Base-by-base conservation (phyloP, 2,329 filamentous ascomycete species). In the Endothia cerciana region DNA sequence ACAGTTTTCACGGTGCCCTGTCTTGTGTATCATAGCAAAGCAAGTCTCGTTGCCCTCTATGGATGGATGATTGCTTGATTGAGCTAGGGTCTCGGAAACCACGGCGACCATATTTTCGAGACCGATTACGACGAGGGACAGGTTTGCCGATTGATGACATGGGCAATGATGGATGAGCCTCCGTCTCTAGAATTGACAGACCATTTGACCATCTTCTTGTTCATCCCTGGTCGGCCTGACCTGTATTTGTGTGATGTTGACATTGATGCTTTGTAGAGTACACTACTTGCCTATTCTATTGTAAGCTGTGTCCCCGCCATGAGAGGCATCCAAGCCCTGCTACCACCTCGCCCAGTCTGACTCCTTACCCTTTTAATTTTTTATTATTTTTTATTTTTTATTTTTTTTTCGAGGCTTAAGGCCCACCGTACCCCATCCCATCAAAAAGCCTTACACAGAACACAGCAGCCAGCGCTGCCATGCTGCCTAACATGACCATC, bases 401-500 rank as follows among this genome's bases (percentile, higher is more conserved):
- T n/a, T n/a, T n/a, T n/a, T n/a, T n/a, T n/a, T n/a, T n/a, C n/a
- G n/a, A 61, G 25, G 47, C n/a, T 38, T 60, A 15, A 17, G 60
- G 22, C 8, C 43, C 51, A n/a, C 19, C 3, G 65, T 22, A 56
- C 33, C 43, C 40, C 57, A 68, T 57, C 19, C 71, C 66, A 15
- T 73, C 72, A 33, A 74, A 73, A 51, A 70, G 17, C 22, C 71
- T 69, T 36, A 75, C 74, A 61, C 73, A 75, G 22, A 75, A 43
- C 4, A 76, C 72, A 10, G 74, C 74, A 10, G 73, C 72, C 3
- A 72, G 60, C 7, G 74, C 74, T 1, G 74, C 74, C 30, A 74
- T 70, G 22, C 72, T 73, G 3, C 74, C 74, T 19, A 76, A 60
- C 0, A 74, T 65, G 17, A 75, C 74, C 74, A 76, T 76, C 63